phyloP scores from a whole-genome alignment of 768 basidiomycete genomes.

The Mrakia gelida region DNA sequence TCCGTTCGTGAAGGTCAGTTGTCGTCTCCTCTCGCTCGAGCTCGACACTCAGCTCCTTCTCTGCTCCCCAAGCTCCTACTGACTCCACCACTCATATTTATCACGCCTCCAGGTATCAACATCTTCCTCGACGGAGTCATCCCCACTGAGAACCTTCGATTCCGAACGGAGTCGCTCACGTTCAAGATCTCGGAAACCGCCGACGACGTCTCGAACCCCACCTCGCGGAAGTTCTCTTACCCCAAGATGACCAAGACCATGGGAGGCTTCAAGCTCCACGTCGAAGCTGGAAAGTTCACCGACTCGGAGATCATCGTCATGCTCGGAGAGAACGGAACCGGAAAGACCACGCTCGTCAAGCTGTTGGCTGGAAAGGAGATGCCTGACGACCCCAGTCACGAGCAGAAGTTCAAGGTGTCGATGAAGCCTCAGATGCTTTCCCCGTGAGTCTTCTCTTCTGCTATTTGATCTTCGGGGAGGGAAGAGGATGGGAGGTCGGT shows the following conservation, averaged over 20 bases:
- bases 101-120: slow-evolving; percentile 72
- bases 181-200: slow-evolving; percentile 98
- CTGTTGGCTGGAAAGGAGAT: slow-evolving; percentile 80
- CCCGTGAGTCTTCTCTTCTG: slow-evolving; percentile 9
- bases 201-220: slow-evolving; percentile 80
- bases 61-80: background rate
- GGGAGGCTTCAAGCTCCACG: slow-evolving; percentile 89
- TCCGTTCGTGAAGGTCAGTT: slow-evolving; percentile 88
- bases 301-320: slow-evolving; percentile 99
- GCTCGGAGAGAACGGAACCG: slow-evolving; percentile 98
- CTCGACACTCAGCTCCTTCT: slow-evolving; percentile 11
- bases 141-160: slow-evolving; percentile 95
- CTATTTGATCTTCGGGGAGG: background rate
- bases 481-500: too few species aligned
- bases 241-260: slow-evolving; percentile 96
- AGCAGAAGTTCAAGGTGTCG: slow-evolving; percentile 65
- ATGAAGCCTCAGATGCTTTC: slow-evolving; percentile 83
- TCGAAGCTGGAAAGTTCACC: slow-evolving; percentile 85
- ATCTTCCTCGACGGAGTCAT: slow-evolving; percentile 99
- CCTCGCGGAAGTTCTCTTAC: slow-evolving; percentile 84
- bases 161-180: slow-evolving; percentile 88
- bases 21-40: too few species aligned
- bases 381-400: slow-evolving; percentile 82
- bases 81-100: background rate
- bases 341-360: slow-evolving; percentile 97